Evolutionary conservation across 176 grass and related monocot genomes (phyloP).

Genomic region (Typha latifolia): DNA sequence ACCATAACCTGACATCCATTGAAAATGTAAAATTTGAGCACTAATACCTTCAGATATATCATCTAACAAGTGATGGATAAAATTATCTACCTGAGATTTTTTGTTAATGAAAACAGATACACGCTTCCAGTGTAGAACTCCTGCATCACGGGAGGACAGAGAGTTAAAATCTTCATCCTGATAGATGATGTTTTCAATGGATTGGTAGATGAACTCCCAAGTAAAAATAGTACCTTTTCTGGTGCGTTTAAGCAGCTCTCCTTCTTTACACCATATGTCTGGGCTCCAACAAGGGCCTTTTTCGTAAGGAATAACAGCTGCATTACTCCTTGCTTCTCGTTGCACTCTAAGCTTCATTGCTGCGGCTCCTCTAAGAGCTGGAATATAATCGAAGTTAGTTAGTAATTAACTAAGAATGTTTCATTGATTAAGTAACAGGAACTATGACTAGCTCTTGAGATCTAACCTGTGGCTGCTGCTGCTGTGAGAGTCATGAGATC

Average conservation of each 20-base stretch:
- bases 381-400: constrained; percentile 1
- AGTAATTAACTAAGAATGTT: not conserved
- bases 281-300: constrained; percentile 61
- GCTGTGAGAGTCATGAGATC: constrained; percentile 87
- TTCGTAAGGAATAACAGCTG: constrained; percentile 72
- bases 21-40: not conserved
- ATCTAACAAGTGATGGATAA: not conserved
- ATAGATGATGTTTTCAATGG: not conserved
- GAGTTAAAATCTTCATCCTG: constrained; percentile 5
- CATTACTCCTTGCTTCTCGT: constrained; percentile 58
- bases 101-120: constrained; percentile 85
- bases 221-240: constrained; percentile 47
- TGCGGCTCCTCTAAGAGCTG: constrained; percentile 78
- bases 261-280: constrained; percentile 98
- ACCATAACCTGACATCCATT: constrained; percentile 62
- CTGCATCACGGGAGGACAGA: constrained; percentile 40
- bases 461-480: constrained; percentile 73
- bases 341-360: constrained; percentile 70
- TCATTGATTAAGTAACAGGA: too few relatives aligned
- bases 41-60: not conserved
- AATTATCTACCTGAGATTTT: constrained; percentile 54
- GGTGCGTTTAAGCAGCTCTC: constrained; percentile 76
- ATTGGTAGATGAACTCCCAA: not conserved
- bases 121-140: constrained; percentile 50
- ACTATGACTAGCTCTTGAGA: not conserved